Percentiles rank a stretch among this genome's conserved stretches.
Evolutionary conservation across 352 stramenopile genomes (phyloP).

Genomic region (Pythium pyrilobum): DNA sequence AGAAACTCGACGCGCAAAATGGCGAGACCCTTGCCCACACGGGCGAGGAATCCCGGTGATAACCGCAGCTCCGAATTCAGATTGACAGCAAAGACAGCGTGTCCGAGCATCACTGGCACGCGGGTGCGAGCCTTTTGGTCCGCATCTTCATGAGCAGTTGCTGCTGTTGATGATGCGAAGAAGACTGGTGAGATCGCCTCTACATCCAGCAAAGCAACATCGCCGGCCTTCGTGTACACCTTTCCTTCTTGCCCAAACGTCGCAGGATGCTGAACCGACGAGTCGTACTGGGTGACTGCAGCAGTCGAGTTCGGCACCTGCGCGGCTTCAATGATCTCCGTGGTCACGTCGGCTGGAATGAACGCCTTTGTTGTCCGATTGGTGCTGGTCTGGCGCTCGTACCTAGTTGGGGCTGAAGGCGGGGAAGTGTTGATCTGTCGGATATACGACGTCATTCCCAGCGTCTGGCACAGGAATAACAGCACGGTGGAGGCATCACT

Average conservation of each 20-base stretch:
- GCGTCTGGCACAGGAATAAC: constrained; percentile 26
- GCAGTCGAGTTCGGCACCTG: neutral
- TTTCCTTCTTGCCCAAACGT: neutral
- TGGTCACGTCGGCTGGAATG: neutral
- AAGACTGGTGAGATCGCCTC: neutral
- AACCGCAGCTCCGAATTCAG: constrained; percentile 78
- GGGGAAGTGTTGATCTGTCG: constrained; percentile 15
- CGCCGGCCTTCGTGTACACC: neutral
- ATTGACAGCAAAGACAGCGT: constrained; percentile 73
- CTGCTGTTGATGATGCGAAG: neutral
- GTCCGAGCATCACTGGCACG: constrained; percentile 25
- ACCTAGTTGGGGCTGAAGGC: neutral
- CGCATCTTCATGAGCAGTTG: neutral
- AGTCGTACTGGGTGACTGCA: neutral
- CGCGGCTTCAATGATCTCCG: neutral
- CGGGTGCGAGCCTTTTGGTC: neutral
- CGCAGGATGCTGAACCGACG: constrained; percentile 8
- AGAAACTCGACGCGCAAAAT: constrained; percentile 61
- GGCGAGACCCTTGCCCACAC: constrained; percentile 71
- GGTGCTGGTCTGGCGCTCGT: constrained; percentile 9
- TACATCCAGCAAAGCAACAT: neutral
- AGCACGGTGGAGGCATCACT: constrained; percentile 13
- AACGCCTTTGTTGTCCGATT: neutral
- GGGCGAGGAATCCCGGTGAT: constrained; percentile 65
- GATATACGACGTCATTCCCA: constrained; percentile 27